Conservation (phyloP, 441 rosid species). For the Pelargonium fulgidum region DNA sequence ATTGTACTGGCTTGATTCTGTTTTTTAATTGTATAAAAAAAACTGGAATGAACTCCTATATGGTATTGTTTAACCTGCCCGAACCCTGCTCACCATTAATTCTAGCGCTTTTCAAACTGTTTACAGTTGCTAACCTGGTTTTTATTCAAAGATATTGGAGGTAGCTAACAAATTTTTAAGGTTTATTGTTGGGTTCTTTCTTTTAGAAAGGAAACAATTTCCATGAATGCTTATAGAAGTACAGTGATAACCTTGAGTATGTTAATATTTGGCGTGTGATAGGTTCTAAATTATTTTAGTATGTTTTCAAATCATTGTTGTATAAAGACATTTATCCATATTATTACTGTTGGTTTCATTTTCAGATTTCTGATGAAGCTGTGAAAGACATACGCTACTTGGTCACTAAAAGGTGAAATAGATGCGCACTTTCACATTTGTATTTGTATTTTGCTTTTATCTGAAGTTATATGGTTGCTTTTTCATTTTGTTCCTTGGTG, state of each 20-base stretch:
- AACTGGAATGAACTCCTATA: neutral
- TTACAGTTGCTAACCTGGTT: too few species aligned
- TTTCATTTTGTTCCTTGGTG: neutral
- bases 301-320: neutral
- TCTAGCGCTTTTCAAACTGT: too few species aligned
- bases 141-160: neutral
- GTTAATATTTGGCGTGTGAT: neutral
- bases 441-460: slow-evolving; percentile 13
- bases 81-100: neutral
- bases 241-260: neutral
- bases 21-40: too few species aligned
- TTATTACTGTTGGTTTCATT: slow-evolving; percentile 24
- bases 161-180: neutral
- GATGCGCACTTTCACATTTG: slow-evolving; percentile 16
- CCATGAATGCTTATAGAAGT: neutral
- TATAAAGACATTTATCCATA: neutral
- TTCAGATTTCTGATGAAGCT: slow-evolving; percentile 87
- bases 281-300: neutral
- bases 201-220: neutral
- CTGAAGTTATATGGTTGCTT: slow-evolving; percentile 5
- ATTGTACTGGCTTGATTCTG: neutral
- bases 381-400: slow-evolving; percentile 60
- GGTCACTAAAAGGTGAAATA: slow-evolving; percentile 61
- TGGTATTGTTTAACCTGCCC: neutral
- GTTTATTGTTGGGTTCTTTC: neutral